Conservation (phyloP, 305 asterid genomes). For the Stenogyne calaminthoides region DNA sequence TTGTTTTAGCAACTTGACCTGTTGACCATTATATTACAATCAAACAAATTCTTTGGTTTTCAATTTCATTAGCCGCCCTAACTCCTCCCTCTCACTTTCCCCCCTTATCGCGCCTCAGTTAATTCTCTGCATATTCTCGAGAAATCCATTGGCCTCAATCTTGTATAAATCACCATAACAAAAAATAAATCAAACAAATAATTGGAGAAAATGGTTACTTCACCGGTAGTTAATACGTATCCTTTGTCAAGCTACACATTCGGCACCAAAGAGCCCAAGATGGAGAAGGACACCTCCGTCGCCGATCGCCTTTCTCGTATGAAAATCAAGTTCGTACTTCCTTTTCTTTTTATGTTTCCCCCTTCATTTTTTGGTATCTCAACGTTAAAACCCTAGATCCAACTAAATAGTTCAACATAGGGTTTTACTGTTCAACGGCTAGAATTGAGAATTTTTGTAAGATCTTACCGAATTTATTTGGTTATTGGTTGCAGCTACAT, state of each 20-base stretch:
- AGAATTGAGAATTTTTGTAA: background rate
- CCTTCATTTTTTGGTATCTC: background rate
- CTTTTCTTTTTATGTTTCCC: background rate
- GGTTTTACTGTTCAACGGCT: conserved; percentile 24
- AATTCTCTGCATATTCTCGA: too few species aligned
- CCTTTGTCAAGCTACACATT: conserved; percentile 83
- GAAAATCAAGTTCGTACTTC: conserved; percentile 68
- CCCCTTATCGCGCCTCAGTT: too few species aligned
- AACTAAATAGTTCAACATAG: conserved; percentile 19
- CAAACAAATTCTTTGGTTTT: too few species aligned
- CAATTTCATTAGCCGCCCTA: too few species aligned
- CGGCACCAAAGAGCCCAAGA: conserved; percentile 85
- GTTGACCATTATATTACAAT: too few species aligned
- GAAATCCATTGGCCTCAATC: conserved; percentile 9
- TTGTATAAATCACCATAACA: background rate
- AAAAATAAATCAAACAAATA: background rate
- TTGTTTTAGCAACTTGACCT: too few species aligned
- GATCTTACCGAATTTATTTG: background rate
- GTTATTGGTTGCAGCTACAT: conserved; percentile 73
- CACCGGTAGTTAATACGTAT: conserved; percentile 72
- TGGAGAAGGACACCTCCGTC: conserved; percentile 88
- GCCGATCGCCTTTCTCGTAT: conserved; percentile 91
- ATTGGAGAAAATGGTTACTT: conserved; percentile 53
- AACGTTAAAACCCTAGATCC: conserved; percentile 44
- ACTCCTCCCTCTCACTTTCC: too few species aligned